phyloP scores from a whole-genome alignment of 2,329 filamentous ascomycete species.

The Exophiala lecanii-corni region DNA sequence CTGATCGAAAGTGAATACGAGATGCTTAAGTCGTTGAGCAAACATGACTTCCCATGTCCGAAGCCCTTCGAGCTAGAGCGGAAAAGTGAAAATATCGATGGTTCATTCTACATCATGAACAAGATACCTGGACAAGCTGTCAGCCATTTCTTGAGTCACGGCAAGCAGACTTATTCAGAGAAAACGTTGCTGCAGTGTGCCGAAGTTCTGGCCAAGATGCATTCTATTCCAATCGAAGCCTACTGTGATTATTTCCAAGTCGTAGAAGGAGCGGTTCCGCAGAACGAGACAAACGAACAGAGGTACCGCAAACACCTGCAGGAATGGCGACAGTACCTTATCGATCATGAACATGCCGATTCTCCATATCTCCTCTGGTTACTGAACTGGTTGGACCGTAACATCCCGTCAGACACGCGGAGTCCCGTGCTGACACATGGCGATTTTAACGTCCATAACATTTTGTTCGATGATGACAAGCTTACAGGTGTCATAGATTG shows the following conservation, averaged over 20 bases:
- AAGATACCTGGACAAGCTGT: neutral
- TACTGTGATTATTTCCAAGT: neutral
- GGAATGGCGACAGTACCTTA: neutral
- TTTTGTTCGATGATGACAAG: neutral
- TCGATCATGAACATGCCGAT: neutral
- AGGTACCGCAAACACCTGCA: neutral
- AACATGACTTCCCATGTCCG: neutral
- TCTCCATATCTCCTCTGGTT: neutral
- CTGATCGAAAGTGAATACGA: no score
- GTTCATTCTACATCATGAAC: neutral
- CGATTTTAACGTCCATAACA: conserved; percentile 1
- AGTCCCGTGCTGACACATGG: neutral
- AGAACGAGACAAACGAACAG: neutral
- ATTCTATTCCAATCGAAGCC: neutral
- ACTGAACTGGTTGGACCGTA: neutral
- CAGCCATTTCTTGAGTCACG: neutral
- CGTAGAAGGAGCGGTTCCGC: neutral
- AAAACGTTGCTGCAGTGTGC: neutral
- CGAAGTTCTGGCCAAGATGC: neutral
- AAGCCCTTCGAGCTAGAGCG: neutral
- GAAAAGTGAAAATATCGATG: neutral
- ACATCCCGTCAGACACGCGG: neutral
- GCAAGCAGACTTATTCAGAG: neutral
- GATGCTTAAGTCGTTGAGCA: neutral
- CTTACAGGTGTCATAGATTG: neutral